These are phyloP conservation scores for Daldinia sp. DNA, from an alignment of 2,329 filamentous ascomycete genomes.

Conservation along the genomic window DNA sequence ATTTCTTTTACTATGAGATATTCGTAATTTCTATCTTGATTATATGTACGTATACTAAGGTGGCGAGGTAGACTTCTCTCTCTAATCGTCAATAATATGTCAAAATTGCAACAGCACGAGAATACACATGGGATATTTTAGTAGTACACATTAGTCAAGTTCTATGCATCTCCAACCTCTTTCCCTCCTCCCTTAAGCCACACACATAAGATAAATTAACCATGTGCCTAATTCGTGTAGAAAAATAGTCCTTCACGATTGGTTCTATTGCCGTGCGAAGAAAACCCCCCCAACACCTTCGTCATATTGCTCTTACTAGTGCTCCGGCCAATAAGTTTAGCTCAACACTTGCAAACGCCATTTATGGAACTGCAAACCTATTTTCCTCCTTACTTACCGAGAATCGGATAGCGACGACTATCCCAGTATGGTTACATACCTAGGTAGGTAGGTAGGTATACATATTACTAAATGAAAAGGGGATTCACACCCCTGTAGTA, in stretches of 20 bases:
- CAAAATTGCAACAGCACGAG: slow-evolving; percentile 11
- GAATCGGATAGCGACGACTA: not conserved
- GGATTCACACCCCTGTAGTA: not conserved
- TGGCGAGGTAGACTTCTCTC: not conserved
- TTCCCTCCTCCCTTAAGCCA: not conserved
- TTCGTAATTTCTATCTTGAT: not conserved
- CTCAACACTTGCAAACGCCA: not conserved
- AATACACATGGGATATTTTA: not conserved
- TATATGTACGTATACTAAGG: not conserved
- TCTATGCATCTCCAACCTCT: not conserved
- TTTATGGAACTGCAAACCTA: not conserved
- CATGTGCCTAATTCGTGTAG: slow-evolving; percentile 4
- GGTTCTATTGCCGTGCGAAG: not conserved
- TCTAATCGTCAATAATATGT: slow-evolving; percentile 2
- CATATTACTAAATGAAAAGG: not conserved
- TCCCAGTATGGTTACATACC: not conserved
- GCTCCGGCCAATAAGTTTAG: not conserved
- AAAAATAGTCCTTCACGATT: slow-evolving; percentile 9
- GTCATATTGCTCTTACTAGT: slow-evolving; percentile 16
- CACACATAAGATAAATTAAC: not conserved
- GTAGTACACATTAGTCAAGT: slow-evolving; percentile 14
- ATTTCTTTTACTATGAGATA: not conserved
- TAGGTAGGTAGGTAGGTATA: no score
- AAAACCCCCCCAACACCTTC: not conserved
- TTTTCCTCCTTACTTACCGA: not conserved